Evolutionary conservation across 2,329 filamentous ascomycete genomes (phyloP).

Genomic region (Aspergillus fischeri): DNA sequence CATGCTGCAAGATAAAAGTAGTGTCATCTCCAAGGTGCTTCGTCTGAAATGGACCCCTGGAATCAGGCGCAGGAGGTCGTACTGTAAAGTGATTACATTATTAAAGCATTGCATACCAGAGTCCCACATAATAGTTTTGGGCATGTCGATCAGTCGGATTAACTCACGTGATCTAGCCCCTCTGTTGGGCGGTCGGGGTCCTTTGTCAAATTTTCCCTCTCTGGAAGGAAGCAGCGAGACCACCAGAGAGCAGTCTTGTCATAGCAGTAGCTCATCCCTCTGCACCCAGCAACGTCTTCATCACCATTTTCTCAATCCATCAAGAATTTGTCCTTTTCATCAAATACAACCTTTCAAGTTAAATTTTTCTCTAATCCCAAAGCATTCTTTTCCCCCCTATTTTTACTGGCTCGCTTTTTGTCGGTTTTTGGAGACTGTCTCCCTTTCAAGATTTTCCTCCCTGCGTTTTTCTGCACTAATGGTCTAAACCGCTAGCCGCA

Average conservation of each 20-base stretch:
- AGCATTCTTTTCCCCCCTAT: slow-evolving; percentile 1
- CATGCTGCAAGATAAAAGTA: neutral
- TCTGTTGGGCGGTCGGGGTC: neutral
- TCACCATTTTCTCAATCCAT: slow-evolving; percentile 1
- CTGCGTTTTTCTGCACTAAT: slow-evolving; percentile 19
- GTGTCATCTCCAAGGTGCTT: too few relatives aligned
- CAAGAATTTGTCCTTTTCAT: neutral
- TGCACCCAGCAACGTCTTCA: neutral
- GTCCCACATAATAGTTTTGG: neutral
- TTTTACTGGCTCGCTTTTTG: neutral
- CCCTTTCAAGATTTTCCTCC: neutral
- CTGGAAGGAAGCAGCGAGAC: neutral
- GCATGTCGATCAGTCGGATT: neutral
- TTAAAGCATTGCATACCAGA: neutral
- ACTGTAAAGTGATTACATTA: neutral
- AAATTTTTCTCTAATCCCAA: neutral
- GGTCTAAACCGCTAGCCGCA: slow-evolving; percentile 19
- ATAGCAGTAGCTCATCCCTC: neutral
- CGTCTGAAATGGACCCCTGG: neutral
- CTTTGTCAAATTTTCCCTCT: neutral
- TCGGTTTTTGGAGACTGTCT: neutral
- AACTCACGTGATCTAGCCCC: neutral
- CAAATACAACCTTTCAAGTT: neutral
- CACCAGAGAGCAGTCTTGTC: neutral
- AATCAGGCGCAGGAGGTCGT: neutral